A percentile compares a stretch with the other conserved stretches of the same genome.
phyloP scores from a whole-genome alignment of 2,329 filamentous ascomycete species.

The Grosmannia clavigera region DNA sequence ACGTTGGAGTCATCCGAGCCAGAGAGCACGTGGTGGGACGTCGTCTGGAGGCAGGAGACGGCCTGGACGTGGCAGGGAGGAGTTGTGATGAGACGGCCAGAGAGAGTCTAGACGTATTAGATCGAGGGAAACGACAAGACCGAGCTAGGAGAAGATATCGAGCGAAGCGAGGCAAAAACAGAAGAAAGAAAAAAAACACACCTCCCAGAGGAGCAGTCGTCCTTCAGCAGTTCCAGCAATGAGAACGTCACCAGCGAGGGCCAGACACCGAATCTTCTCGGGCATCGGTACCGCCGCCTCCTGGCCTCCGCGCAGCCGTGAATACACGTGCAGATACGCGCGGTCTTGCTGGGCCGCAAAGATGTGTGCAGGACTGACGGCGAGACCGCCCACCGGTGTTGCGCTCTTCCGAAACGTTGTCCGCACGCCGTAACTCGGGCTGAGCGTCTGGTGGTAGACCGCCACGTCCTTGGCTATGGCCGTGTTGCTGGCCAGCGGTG shows the following conservation, averaged over 20 bases:
- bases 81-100: conserved; percentile 64
- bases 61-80: conserved; percentile 68
- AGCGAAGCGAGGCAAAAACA: not conserved
- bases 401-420: conserved; percentile 86
- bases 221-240: conserved; percentile 76
- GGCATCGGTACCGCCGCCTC: conserved; percentile 81
- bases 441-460: conserved; percentile 74
- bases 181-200: conserved; percentile 29
- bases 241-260: conserved; percentile 59
- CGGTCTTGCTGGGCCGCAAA: conserved; percentile 89
- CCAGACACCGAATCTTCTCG: conserved; percentile 70
- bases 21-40: conserved; percentile 61
- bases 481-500: conserved; percentile 47
- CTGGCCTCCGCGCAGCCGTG: conserved; percentile 67
- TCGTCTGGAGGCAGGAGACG: conserved; percentile 63
- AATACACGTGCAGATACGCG: conserved; percentile 88
- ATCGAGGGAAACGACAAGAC: not conserved
- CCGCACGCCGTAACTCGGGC: conserved; percentile 64
- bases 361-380: conserved; percentile 68
- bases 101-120: conserved; percentile 42
- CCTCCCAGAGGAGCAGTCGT: conserved; percentile 86
- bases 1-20: conserved; percentile 80
- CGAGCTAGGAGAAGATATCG: not conserved
- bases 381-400: conserved; percentile 64
- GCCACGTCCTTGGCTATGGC: conserved; percentile 65